Conservation (phyloP, 1,284 basidiomycete genomes). For the Cystobasidium slooffiae region DNA sequence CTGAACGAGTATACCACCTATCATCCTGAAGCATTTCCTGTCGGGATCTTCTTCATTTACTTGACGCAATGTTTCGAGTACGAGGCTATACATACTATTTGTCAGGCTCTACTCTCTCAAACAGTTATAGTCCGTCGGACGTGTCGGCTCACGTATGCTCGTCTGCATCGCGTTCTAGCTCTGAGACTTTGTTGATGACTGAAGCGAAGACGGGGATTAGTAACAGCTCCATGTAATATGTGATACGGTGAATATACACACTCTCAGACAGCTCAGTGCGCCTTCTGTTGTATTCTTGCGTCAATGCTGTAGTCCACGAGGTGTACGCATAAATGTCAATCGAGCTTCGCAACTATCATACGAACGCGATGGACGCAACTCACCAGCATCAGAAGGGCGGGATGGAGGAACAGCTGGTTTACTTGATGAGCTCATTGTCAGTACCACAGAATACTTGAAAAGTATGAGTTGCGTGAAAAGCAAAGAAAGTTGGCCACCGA, state of each 20-base stretch:
- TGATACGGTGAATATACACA: constrained; percentile 5
- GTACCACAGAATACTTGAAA: background rate
- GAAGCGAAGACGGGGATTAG: background rate
- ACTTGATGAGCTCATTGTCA: constrained; percentile 22
- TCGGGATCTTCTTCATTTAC: constrained; percentile 76
- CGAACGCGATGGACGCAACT: background rate
- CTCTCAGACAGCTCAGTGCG: constrained; percentile 39
- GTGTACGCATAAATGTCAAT: background rate
- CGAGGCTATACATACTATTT: no score
- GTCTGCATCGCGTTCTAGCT: constrained; percentile 89
- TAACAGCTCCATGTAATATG: background rate
- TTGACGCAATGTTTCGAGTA: constrained; percentile 83
- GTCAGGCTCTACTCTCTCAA: no score
- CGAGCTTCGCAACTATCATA: background rate
- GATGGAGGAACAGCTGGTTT: constrained; percentile 12
- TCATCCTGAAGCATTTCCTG: constrained; percentile 93
- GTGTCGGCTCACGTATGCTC: constrained; percentile 66
- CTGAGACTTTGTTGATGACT: constrained; percentile 74
- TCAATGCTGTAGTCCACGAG: constrained; percentile 14
- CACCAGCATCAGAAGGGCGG: constrained; percentile 39
- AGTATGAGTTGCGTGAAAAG: background rate
- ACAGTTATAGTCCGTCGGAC: no score
- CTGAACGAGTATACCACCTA: constrained; percentile 95
- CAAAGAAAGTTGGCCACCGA: background rate
- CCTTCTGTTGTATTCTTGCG: constrained; percentile 41